Evolutionary conservation across 129 eudicot genomes (phyloP).

Genomic region (Heracleum sosnowskyi): DNA sequence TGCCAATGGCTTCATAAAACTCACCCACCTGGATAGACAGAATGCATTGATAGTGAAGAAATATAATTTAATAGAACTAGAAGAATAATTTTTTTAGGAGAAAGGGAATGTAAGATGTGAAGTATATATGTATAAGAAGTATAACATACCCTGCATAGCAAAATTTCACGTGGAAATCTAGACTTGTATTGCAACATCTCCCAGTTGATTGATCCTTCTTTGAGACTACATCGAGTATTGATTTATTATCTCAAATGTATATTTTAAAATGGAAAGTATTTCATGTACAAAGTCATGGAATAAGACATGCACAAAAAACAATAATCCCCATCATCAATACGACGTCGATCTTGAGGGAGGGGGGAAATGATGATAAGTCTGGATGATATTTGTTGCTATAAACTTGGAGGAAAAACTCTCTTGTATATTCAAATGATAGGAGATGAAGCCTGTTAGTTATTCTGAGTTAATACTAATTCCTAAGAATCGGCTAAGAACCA

Average conservation of each 20-base stretch:
- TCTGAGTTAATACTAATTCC: no score
- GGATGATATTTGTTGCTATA: no score
- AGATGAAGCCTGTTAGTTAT: no score
- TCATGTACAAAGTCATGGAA: not conserved
- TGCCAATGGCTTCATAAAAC: conserved; percentile 89
- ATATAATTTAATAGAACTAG: conserved; percentile 3
- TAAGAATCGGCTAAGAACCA: no score
- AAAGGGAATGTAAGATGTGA: conserved; percentile 1
- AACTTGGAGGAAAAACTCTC: no score
- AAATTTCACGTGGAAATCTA: conserved; percentile 94
- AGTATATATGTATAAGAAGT: not conserved
- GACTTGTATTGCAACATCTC: conserved; percentile 87
- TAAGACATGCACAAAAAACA: not conserved
- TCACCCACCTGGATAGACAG: conserved; percentile 70
- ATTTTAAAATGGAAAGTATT: not conserved
- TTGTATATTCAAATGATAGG: no score
- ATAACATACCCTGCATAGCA: conserved; percentile 76
- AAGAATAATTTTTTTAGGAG: not conserved
- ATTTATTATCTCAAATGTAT: not conserved
- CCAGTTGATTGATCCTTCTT: conserved; percentile 87
- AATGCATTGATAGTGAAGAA: conserved; percentile 4
- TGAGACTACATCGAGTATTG: conserved; percentile 34
- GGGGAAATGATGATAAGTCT: no score
- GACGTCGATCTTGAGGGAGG: no score
- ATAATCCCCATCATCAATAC: not conserved